A percentile compares a stretch with the other conserved stretches of the same genome.
phyloP scores from a whole-genome alignment of 768 basidiomycete species.

The Suillus tomentosus region DNA sequence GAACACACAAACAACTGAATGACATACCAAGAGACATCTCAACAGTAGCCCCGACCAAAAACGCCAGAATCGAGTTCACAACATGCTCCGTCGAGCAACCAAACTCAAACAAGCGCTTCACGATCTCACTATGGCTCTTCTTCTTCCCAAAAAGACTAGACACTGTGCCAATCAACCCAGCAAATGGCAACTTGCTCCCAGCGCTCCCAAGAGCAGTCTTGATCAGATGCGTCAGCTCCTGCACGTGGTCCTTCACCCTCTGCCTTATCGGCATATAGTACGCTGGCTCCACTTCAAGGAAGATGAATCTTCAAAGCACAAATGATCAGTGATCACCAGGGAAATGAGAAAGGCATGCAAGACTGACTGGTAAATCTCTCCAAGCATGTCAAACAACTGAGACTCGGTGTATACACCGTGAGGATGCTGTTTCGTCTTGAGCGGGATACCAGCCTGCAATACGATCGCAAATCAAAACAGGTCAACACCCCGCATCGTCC shows the following conservation, averaged over 20 bases:
- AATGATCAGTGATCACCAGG: not conserved
- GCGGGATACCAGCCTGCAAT: slow-evolving; percentile 65
- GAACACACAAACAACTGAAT: not conserved
- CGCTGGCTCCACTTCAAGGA: slow-evolving; percentile 67
- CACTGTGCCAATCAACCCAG: slow-evolving; percentile 49
- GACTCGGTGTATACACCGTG: slow-evolving; percentile 63
- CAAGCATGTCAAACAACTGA: slow-evolving; percentile 63
- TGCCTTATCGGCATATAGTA: slow-evolving; percentile 57
- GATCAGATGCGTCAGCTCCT: slow-evolving; percentile 58
- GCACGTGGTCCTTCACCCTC: slow-evolving; percentile 53
- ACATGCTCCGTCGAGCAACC: slow-evolving; percentile 61
- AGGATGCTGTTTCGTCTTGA: slow-evolving; percentile 57
- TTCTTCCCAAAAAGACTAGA: slow-evolving; percentile 51
- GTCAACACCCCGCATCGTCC: not conserved
- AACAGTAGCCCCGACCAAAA: slow-evolving; percentile 66
- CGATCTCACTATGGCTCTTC: slow-evolving; percentile 48
- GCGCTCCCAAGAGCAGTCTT: slow-evolving; percentile 47
- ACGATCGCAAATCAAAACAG: slow-evolving; percentile 7
- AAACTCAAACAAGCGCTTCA: slow-evolving; percentile 57
- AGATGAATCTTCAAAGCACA: slow-evolving; percentile 56
- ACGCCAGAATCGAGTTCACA: slow-evolving; percentile 68
- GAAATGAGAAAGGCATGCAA: not conserved
- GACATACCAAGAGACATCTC: slow-evolving; percentile 68
- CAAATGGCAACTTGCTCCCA: slow-evolving; percentile 40
- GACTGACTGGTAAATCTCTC: slow-evolving; percentile 68